A percentile compares a stretch with the other conserved stretches of the same genome.
Evolutionary conservation across 2,329 filamentous ascomycete species (phyloP).

Genomic region (Penicillium freii): DNA sequence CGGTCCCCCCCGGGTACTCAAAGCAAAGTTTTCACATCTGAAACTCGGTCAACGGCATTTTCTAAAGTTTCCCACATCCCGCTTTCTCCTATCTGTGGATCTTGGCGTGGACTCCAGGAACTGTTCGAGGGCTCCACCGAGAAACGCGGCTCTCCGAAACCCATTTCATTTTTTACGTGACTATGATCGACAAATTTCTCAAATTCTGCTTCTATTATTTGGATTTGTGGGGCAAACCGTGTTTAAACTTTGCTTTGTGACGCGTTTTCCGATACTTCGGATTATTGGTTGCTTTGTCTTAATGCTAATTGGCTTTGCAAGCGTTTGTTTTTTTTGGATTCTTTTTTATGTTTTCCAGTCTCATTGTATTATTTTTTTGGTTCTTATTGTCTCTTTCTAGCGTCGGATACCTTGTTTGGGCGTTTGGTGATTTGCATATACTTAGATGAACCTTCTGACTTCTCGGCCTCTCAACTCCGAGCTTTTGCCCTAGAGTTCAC

Average conservation of each 20-base stretch:
- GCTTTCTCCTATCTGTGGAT: background rate
- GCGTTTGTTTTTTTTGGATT: background rate
- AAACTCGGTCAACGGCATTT: background rate
- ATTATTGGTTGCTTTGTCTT: background rate
- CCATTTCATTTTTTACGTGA: conserved; percentile 10
- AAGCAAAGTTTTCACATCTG: background rate
- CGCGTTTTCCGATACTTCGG: background rate
- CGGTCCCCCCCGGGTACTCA: background rate
- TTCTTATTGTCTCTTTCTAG: background rate
- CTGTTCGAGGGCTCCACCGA: conserved; percentile 6
- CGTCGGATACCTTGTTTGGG: conserved; percentile 14
- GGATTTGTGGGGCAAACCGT: background rate
- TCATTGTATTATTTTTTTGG: background rate
- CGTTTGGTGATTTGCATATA: background rate
- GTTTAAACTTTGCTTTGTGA: conserved; percentile 5
- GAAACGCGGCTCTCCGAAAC: conserved; percentile 4
- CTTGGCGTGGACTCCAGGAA: conserved; percentile 10
- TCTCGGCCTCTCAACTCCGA: background rate
- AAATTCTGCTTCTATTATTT: background rate
- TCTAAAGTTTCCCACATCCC: conserved; percentile 2
- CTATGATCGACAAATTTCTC: conserved; percentile 17
- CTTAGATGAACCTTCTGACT: background rate
- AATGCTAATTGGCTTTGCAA: background rate
- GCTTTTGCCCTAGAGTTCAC: background rate
- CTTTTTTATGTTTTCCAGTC: background rate